phyloP scores from a whole-genome alignment of 176 grass and related monocot genomes.

The Olyra latifolia region DNA sequence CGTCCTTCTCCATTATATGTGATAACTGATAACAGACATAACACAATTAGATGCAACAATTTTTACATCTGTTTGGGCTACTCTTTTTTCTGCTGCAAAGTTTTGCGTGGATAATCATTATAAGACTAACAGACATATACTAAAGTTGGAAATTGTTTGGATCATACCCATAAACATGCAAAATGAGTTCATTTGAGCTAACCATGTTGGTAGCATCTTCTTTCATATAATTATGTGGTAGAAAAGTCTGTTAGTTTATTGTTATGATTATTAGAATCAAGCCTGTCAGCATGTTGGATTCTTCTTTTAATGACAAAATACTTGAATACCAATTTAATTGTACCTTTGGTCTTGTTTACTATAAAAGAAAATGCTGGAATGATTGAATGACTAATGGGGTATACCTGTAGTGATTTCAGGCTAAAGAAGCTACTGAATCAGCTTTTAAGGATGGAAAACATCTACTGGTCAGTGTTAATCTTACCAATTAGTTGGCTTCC shows the following conservation, averaged over 20 bases:
- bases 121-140: not conserved
- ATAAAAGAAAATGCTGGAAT: not conserved
- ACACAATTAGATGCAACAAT: not conserved
- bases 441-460: slow-evolving; percentile 83
- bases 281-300: not conserved
- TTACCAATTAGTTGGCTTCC: slow-evolving; percentile 1
- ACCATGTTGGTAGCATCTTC: not conserved
- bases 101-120: not conserved
- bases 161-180: not conserved
- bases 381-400: slow-evolving; percentile 20
- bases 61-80: not conserved
- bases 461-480: slow-evolving; percentile 60
- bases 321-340: not conserved
- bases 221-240: not conserved
- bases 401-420: slow-evolving; percentile 85
- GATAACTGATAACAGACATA: not conserved
- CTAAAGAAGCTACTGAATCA: slow-evolving; percentile 73
- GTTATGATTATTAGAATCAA: too few species aligned
- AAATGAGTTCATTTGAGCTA: slow-evolving; percentile 1
- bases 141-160: slow-evolving; percentile 1
- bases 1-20: not conserved
- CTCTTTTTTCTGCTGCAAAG: not conserved
- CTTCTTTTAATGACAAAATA: not conserved
- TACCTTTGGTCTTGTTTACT: slow-evolving; percentile 7
- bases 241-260: not conserved